These are phyloP conservation scores for Amphirosellinia nigrospora DNA, from an alignment of 495 filamentous ascomycete species.

Conservation along the genomic window DNA sequence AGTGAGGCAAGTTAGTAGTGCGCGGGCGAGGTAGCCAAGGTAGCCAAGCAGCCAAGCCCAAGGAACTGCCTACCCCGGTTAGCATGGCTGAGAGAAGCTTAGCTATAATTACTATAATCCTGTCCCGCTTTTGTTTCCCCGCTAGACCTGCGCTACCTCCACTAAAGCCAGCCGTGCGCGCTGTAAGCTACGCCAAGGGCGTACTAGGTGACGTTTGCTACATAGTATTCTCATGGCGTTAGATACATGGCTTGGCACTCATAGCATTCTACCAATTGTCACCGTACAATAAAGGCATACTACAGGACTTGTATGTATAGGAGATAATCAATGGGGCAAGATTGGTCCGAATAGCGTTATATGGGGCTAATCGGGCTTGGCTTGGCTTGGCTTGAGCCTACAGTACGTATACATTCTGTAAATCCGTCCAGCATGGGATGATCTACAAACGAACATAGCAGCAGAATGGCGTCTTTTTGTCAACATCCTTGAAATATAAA, in stretches of 20 bases:
- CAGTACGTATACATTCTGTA: not conserved
- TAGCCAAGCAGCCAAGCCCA: not conserved
- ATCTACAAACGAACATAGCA: not conserved
- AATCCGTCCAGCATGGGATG: not conserved
- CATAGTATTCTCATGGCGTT: not conserved
- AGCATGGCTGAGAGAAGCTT: not conserved
- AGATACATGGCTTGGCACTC: not conserved
- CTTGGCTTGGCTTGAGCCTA: constrained; percentile 5
- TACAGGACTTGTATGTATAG: too few relatives aligned
- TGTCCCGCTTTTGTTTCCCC: constrained; percentile 5
- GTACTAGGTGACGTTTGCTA: not conserved
- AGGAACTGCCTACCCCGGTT: constrained; percentile 13
- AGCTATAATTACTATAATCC: not conserved
- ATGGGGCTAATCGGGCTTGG: not conserved
- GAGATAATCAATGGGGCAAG: not conserved
- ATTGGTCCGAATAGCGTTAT: not conserved
- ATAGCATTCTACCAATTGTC: not conserved
- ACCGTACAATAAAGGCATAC: not conserved
- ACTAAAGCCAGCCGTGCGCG: not conserved
- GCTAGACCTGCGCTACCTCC: not conserved
- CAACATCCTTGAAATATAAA: constrained; percentile 13
- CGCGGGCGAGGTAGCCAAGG: too few relatives aligned
- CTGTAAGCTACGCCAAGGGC: not conserved
- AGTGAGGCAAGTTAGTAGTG: not conserved
- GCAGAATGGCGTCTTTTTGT: constrained; percentile 1